A percentile compares a stretch with the other conserved stretches of the same genome.
These are phyloP conservation scores for Ustilago nuda DNA, from an alignment of 1,284 basidiomycete genomes.

Conservation along the genomic window DNA sequence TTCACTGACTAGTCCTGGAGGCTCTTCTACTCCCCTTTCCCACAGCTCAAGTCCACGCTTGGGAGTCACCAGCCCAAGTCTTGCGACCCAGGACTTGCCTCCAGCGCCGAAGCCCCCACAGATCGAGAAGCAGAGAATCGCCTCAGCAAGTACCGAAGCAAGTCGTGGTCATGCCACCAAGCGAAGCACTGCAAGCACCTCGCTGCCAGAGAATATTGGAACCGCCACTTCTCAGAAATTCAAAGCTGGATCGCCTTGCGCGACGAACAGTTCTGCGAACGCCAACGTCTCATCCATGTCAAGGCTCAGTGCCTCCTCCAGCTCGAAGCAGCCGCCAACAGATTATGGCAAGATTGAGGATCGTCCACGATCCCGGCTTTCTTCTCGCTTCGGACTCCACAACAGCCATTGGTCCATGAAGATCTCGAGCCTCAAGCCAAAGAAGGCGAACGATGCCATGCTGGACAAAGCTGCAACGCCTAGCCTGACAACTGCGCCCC, in stretches of 20 bases:
- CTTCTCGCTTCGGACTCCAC: slow-evolving; percentile 30
- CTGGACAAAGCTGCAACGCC: slow-evolving; percentile 1
- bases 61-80: slow-evolving; percentile 11
- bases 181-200: neutral
- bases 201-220: neutral
- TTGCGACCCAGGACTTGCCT: slow-evolving; percentile 2
- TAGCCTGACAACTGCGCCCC: neutral
- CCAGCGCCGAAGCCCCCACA: neutral
- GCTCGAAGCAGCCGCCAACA: slow-evolving; percentile 18
- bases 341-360: slow-evolving; percentile 28
- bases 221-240: neutral
- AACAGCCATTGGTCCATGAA: slow-evolving; percentile 23
- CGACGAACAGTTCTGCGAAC: neutral
- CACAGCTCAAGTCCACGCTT: slow-evolving; percentile 21
- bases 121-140: neutral
- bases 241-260: neutral
- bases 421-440: slow-evolving; percentile 18
- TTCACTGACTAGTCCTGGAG: slow-evolving; percentile 1
- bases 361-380: slow-evolving; percentile 25
- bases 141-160: neutral
- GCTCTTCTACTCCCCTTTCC: slow-evolving; percentile 11
- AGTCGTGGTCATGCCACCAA: neutral
- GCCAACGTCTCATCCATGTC: neutral
- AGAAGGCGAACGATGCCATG: slow-evolving; percentile 11
- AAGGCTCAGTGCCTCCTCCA: neutral